Evolutionary conservation across 1,284 basidiomycete species (phyloP).

Genomic region (Pisolithus thermaeus): DNA sequence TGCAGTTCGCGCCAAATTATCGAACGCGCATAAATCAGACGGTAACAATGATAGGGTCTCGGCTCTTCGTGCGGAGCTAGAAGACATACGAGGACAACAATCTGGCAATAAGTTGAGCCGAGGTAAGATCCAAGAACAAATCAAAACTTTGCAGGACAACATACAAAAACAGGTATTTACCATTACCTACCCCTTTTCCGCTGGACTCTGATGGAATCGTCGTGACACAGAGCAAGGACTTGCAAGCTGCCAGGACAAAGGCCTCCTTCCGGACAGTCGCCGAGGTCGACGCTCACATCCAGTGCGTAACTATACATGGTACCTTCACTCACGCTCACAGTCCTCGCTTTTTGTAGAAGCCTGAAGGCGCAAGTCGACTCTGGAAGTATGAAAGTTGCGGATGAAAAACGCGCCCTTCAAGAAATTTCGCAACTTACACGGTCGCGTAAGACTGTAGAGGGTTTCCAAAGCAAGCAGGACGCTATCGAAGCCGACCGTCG

Average conservation of each 20-base stretch:
- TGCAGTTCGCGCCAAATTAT: constrained; percentile 76
- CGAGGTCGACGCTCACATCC: constrained; percentile 88
- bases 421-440: constrained; percentile 80
- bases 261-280: constrained; percentile 77
- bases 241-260: constrained; percentile 81
- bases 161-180: constrained; percentile 75
- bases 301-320: constrained; percentile 42
- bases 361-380: constrained; percentile 89
- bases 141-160: constrained; percentile 77
- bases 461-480: constrained; percentile 74
- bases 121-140: constrained; percentile 75
- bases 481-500: constrained; percentile 79
- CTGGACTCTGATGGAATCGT: constrained; percentile 2
- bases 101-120: constrained; percentile 74
- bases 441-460: constrained; percentile 66
- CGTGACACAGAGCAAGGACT: constrained; percentile 70
- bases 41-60: constrained; percentile 70
- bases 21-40: constrained; percentile 51
- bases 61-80: constrained; percentile 78
- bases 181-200: neutral
- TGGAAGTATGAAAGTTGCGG: constrained; percentile 88
- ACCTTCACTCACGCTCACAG: constrained; percentile 5
- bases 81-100: constrained; percentile 76
- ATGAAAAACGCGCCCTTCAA: constrained; percentile 91
- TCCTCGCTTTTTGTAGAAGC: constrained; percentile 41